phyloP scores from a whole-genome alignment of 176 grass and related monocot genomes.

The Rhynchospora tenuis region DNA sequence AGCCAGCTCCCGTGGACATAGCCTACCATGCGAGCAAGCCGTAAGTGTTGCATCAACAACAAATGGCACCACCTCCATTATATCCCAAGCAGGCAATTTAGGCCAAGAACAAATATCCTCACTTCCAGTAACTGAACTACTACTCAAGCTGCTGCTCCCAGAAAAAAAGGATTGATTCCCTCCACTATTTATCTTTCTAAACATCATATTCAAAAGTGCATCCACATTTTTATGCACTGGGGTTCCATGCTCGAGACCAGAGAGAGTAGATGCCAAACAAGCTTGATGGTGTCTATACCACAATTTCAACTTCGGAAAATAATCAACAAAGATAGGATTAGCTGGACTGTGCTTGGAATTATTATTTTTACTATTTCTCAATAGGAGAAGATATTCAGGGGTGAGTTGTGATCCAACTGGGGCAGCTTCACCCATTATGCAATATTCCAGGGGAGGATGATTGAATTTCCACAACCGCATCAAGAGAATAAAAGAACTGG shows the following conservation, averaged over 20 bases:
- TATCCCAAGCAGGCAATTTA: slow-evolving; percentile 91
- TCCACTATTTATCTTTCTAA: slow-evolving; percentile 70
- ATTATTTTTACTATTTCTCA: slow-evolving; percentile 61
- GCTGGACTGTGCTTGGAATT: neutral
- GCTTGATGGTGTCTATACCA: slow-evolving; percentile 97
- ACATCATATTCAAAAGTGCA: slow-evolving; percentile 88
- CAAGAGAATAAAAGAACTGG: slow-evolving; percentile 95
- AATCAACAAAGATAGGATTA: slow-evolving; percentile 80
- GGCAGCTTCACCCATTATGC: slow-evolving; percentile 86
- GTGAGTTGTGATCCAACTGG: slow-evolving; percentile 93
- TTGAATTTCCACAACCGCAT: slow-evolving; percentile 99
- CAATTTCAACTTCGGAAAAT: slow-evolving; percentile 86
- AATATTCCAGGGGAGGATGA: slow-evolving; percentile 91
- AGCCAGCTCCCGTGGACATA: slow-evolving; percentile 85
- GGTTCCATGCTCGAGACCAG: slow-evolving; percentile 74
- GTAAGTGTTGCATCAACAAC: slow-evolving; percentile 95
- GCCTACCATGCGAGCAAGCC: slow-evolving; percentile 86
- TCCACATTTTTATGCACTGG: slow-evolving; percentile 86
- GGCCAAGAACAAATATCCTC: slow-evolving; percentile 75
- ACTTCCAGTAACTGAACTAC: slow-evolving; percentile 45
- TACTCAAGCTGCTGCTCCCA: slow-evolving; percentile 84
- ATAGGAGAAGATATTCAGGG: slow-evolving; percentile 84
- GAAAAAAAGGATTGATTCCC: slow-evolving; percentile 55
- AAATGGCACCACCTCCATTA: slow-evolving; percentile 97
- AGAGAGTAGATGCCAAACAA: slow-evolving; percentile 95